Evolutionary conservation across 23 red algal species (phyloP), one percentile per base, ranked within the genome.

Genomic region (Gracilaria domingensis): DNA sequence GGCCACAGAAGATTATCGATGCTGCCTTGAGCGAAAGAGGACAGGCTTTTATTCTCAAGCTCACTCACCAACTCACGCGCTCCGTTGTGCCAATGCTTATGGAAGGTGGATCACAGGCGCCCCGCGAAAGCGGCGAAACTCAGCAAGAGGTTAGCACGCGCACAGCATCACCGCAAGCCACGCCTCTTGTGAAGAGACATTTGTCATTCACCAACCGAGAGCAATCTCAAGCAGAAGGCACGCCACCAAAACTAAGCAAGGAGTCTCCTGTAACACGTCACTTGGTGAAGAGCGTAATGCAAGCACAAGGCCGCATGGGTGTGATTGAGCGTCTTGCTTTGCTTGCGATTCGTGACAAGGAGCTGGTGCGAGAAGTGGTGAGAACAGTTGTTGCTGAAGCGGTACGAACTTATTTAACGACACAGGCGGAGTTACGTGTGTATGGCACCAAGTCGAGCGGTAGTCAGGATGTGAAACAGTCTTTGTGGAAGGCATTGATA

Each of bases 281-380:
- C 0, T 60, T 88, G 32, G 44, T 88, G 26, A 45, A 23, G 66
- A 61, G 37, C 28, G 84, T 88, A 69, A 88, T 88, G 84, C 71
- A 58, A 13, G 39, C 47, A 59, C 40, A 71, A 26, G 84, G 67
- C 7, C 44, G 67, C 5, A 70, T 55, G 65, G 84, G 84, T 6
- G 84, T 75, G 84, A 88, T 88, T 75, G 87, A 91, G 57, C 56
- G 87, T 13, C 55, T 81, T 56, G 87, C 87, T 12, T 54, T 81
- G 39, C 58, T 91, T 30, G 87, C 87, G 6, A 81, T 81, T 47
- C 75, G 87, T 44, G 87, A 91, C 49, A 66, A 73, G 38, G 54
- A 51, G 35, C 42, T 91, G 26, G 87, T 91, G 56, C 47, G 76
- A 33, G 87, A 91, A n/a, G 87, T 91, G 56, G 87, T 91, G 14